phyloP scores from a whole-genome alignment of 257 asterid species.

The Lithospermum erythrorhizon region DNA sequence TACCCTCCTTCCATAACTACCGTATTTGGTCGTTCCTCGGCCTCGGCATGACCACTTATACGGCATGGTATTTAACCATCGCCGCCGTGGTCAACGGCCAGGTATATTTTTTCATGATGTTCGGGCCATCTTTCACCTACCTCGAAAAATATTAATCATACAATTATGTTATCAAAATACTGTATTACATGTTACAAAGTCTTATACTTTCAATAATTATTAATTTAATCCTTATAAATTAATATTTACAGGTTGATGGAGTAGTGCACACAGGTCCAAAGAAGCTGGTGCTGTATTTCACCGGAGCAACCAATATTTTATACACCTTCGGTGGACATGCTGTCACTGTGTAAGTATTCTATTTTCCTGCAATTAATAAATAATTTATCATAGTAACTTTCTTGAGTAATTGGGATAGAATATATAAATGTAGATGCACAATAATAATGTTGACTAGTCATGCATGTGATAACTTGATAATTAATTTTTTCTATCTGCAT shows the following conservation, averaged over 20 bases:
- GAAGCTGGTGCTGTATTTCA: conserved; percentile 71
- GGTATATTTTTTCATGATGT: conserved; percentile 96
- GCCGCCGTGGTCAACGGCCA: conserved; percentile 81
- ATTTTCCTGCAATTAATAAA: no score
- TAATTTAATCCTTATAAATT: not conserved
- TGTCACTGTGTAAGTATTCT: conserved; percentile 76
- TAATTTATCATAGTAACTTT: conserved; percentile 1
- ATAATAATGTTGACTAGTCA: not conserved
- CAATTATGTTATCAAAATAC: no score
- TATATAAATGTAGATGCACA: not conserved
- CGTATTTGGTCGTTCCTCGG: conserved; percentile 93
- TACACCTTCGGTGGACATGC: conserved; percentile 99
- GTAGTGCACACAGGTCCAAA: conserved; percentile 72
- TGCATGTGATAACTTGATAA: not conserved
- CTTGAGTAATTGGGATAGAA: not conserved
- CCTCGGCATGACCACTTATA: conserved; percentile 95
- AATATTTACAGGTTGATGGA: conserved; percentile 38
- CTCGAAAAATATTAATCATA: conserved; percentile 26
- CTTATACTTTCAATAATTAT: no score
- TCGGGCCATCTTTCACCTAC: conserved; percentile 69
- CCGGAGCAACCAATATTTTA: conserved; percentile 92
- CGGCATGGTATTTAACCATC: conserved; percentile 83
- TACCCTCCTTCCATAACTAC: conserved; percentile 93
- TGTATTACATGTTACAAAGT: no score
- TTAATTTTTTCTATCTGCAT: conserved; percentile 11